Conservation (phyloP, 2,329 filamentous ascomycete genomes). For the Xylaria sp. region DNA sequence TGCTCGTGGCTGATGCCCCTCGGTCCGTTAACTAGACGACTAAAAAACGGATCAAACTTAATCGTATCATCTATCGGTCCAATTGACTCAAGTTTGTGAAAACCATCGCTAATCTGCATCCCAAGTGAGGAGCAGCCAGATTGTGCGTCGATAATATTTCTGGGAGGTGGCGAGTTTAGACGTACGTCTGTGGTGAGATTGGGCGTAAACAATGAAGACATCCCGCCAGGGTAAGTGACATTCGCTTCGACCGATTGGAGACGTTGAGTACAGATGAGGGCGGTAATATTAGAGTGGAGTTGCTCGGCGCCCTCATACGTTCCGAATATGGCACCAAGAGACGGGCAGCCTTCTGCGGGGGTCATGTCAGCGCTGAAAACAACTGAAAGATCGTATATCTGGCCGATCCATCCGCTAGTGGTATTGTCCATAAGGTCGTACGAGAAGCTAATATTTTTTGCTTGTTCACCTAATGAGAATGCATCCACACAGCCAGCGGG, state of each 20-base stretch:
- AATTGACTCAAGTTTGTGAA: too few species aligned
- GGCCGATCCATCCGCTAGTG: not conserved
- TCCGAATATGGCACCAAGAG: conserved; percentile 3
- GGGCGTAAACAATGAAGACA: not conserved
- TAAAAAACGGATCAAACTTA: not conserved
- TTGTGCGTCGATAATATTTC: not conserved
- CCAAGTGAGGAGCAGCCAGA: not conserved
- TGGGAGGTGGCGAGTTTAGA: conserved; percentile 1
- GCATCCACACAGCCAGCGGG: too few species aligned
- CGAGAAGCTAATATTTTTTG: too few species aligned
- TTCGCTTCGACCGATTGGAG: conserved; percentile 12
- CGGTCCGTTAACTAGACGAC: not conserved
- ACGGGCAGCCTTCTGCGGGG: not conserved
- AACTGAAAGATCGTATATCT: not conserved
- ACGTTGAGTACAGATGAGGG: conserved; percentile 1
- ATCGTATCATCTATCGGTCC: not conserved
- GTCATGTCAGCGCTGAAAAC: not conserved
- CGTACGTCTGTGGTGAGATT: not conserved
- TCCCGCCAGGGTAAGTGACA: not conserved
- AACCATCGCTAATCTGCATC: too few species aligned
- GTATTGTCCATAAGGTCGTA: too few species aligned
- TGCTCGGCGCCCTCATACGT: not conserved
- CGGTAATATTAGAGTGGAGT: not conserved
- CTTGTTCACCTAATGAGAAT: too few species aligned
- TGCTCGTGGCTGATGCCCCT: not conserved